phyloP scores from a whole-genome alignment of 1,139 yeast genomes.

The Pichiaceae sp. region DNA sequence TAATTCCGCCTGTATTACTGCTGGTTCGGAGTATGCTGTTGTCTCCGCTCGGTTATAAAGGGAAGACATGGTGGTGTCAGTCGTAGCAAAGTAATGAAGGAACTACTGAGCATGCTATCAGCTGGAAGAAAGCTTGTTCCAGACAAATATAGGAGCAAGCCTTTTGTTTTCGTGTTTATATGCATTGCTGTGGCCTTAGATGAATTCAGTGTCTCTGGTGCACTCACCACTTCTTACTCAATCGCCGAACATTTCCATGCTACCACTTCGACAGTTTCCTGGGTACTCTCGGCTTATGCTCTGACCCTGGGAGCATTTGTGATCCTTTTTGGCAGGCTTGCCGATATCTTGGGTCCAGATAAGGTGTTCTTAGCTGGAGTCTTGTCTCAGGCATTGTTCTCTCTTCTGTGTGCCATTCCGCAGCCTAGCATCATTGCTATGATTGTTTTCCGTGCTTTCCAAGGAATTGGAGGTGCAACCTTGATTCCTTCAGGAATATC shows the following conservation, averaged over 20 bases:
- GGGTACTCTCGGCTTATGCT: conserved; percentile 31
- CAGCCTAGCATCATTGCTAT: conserved; percentile 23
- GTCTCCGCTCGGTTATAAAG: no score
- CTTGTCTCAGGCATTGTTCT: conserved; percentile 18
- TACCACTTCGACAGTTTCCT: conserved; percentile 20
- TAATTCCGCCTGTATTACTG: no score
- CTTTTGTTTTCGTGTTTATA: conserved; percentile 10
- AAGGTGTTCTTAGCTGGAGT: conserved; percentile 18
- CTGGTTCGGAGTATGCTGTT: no score
- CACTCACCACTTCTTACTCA: conserved; percentile 18
- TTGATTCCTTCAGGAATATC: conserved; percentile 27
- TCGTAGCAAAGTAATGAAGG: no score
- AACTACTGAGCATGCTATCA: no score
- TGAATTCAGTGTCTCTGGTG: conserved; percentile 24
- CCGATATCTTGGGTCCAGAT: conserved; percentile 29
- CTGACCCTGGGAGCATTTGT: conserved; percentile 30
- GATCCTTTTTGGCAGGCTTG: conserved; percentile 27
- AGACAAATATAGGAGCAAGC: conserved; percentile 10
- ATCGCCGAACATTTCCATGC: conserved; percentile 20
- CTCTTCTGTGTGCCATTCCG: conserved; percentile 26
- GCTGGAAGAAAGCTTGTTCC: conserved; percentile 14
- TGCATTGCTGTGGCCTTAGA: conserved; percentile 17
- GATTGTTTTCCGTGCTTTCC: conserved; percentile 29
- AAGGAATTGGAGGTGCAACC: conserved; percentile 30
- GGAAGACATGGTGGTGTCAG: no score